phyloP scores from a whole-genome alignment of 805 yeast species.

The Saturnispora serradocipensis region DNA sequence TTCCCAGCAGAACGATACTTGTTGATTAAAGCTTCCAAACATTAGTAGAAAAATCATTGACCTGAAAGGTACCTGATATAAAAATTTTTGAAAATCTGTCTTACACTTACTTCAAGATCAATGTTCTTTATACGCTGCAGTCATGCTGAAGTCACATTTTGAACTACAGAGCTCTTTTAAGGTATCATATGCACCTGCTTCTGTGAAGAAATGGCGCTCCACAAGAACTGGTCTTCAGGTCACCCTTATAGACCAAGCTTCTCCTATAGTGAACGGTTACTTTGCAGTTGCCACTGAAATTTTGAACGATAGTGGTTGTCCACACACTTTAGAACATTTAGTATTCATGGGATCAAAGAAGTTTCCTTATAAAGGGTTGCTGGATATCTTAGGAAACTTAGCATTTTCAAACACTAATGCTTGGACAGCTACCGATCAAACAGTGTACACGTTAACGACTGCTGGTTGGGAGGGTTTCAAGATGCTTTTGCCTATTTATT shows the following conservation, averaged over 20 bases:
- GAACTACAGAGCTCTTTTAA: conserved; percentile 42
- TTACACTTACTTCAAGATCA: neutral
- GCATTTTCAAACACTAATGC: conserved; percentile 88
- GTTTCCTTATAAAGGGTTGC: conserved; percentile 83
- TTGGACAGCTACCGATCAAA: conserved; percentile 94
- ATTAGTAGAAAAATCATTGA: no score
- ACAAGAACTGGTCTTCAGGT: conserved; percentile 73
- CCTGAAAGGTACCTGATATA: neutral
- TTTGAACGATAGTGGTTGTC: conserved; percentile 78
- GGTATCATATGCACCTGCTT: conserved; percentile 68
- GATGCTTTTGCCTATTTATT: conserved; percentile 72
- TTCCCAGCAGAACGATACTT: neutral
- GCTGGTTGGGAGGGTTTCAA: conserved; percentile 97
- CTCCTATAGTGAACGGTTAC: conserved; percentile 88
- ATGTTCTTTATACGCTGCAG: neutral
- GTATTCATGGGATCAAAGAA: conserved; percentile 88
- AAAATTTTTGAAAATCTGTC: neutral
- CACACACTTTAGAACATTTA: conserved; percentile 92
- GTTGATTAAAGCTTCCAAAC: neutral
- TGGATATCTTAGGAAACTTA: conserved; percentile 79
- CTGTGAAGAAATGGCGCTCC: conserved; percentile 69
- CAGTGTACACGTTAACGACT: conserved; percentile 81
- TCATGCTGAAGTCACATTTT: conserved; percentile 26
- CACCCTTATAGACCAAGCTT: conserved; percentile 64
- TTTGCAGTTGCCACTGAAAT: conserved; percentile 95